Conservation (phyloP, 2,329 filamentous ascomycete species). For the Lachnellula arida region DNA sequence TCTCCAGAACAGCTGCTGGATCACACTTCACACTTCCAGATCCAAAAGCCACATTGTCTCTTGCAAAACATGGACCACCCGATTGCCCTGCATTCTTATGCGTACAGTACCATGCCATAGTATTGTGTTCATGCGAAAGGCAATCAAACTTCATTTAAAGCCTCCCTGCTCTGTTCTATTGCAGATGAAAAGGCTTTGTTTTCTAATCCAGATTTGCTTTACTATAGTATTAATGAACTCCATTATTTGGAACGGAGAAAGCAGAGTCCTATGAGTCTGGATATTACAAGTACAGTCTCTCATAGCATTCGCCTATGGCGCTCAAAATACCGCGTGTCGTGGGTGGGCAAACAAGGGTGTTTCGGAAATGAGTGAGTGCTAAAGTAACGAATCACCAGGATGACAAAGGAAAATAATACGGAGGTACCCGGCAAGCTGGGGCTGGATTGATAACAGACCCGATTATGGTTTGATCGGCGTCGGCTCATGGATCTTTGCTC, state of each 20-base stretch:
- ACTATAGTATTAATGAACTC: background rate
- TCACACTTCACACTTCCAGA: background rate
- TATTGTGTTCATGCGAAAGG: background rate
- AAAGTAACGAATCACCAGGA: background rate
- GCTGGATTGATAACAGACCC: background rate
- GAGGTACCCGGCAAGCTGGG: background rate
- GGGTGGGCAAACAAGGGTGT: background rate
- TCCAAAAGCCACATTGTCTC: background rate
- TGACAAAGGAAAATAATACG: background rate
- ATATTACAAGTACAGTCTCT: background rate
- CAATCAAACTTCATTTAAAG: constrained; percentile 1
- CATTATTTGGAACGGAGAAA: background rate
- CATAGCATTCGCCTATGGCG: background rate
- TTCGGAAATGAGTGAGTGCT: constrained; percentile 14
- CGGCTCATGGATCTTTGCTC: background rate
- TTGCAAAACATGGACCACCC: background rate
- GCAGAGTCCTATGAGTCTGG: background rate
- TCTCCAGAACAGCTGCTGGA: background rate
- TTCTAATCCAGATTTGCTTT: constrained; percentile 1
- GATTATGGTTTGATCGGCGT: constrained; percentile 1
- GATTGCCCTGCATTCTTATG: constrained; percentile 1
- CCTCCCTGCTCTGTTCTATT: constrained; percentile 11
- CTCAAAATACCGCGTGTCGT: background rate
- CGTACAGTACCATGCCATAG: constrained; percentile 5
- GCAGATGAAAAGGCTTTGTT: constrained; percentile 3